Base-by-base conservation (phyloP, 371 early-diverging fungal species). In the Syncephalastrum monosporum region DNA sequence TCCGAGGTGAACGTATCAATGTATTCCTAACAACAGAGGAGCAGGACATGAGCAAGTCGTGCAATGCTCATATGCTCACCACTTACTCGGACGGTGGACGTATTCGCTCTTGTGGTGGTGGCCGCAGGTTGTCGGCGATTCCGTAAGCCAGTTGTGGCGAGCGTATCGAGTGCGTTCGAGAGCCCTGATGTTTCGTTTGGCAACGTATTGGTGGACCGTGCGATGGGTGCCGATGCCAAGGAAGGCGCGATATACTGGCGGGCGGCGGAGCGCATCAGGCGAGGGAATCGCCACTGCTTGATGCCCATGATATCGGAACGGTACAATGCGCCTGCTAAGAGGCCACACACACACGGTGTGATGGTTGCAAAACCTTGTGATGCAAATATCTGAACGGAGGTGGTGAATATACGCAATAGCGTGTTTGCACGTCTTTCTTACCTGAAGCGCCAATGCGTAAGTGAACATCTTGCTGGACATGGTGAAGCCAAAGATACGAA, bases 391-490 rank as follows among this genome's bases (percentile, higher is more conserved):
- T 84, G 51, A 10, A 2, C 5, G 38, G 38, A 33, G 2, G 8
- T 6, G 21, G 21, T 33, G 38, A 33, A 10, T 10, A 33, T 8
- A 8, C 8, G 38, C 2, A 2, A 33, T 12, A 6, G 10, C 38
- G 5, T 5, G 2, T 2, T 10, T 5, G 3, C 12, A 33, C 12
- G 38, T 6, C 12, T 33, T 6, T 21, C 12, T 33, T 69, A 89
- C 85, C 76, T 89, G 88, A 2, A 71, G 41, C 12, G 78, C 84
- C 7, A 88, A 66, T 29, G 81, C 55, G 60, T 88, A 88, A 41
- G 87, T 47, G 42, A 83, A 82, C n/a, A 79, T 58, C 61, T 89
- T 87, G 63, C 89, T 82, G 45, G 72, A 84, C 57, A 86, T 70
- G 2, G 74, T 75, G n/a, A 86, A 45, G 1, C 90, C 88, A 65